These are phyloP conservation scores for Boletus insuetus DNA, from an alignment of 768 basidiomycete species.

Conservation along the genomic window DNA sequence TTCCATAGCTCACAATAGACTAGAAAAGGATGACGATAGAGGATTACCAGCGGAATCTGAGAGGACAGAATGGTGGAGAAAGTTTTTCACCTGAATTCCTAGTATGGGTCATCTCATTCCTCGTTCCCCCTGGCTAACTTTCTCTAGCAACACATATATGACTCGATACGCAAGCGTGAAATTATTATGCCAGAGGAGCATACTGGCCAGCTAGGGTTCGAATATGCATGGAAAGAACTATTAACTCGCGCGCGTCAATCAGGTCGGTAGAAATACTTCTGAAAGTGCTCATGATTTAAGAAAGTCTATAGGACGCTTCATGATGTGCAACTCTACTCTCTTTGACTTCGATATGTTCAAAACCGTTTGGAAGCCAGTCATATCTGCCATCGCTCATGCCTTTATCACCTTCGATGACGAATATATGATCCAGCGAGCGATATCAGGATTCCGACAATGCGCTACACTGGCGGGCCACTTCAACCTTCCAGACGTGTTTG, in stretches of 20 bases:
- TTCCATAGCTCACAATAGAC: slow-evolving; percentile 4
- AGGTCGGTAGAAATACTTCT: slow-evolving; percentile 44
- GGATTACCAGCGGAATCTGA: slow-evolving; percentile 88
- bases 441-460: slow-evolving; percentile 95
- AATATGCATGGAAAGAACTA: slow-evolving; percentile 98
- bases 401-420: slow-evolving; percentile 97
- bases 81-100: slow-evolving; percentile 87
- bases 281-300: slow-evolving; percentile 1
- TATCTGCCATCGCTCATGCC: slow-evolving; percentile 93
- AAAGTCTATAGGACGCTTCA: slow-evolving; percentile 51
- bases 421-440: slow-evolving; percentile 91
- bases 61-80: slow-evolving; percentile 84
- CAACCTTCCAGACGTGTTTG: slow-evolving; percentile 90
- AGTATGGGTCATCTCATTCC: slow-evolving; percentile 39
- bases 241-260: slow-evolving; percentile 77
- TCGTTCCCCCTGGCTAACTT: slow-evolving; percentile 8
- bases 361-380: slow-evolving; percentile 86
- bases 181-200: slow-evolving; percentile 99
- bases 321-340: slow-evolving; percentile 72
- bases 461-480: slow-evolving; percentile 91
- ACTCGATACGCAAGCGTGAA: slow-evolving; percentile 90
- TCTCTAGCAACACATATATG: slow-evolving; percentile 79
- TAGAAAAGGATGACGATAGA: slow-evolving; percentile 97
- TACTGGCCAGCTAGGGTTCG: slow-evolving; percentile 93
- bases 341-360: slow-evolving; percentile 96